Evolutionary conservation across 2,329 filamentous ascomycete genomes (phyloP), one percentile per base, ranked within the genome.

Genomic region (Aspergillus intermedius): DNA sequence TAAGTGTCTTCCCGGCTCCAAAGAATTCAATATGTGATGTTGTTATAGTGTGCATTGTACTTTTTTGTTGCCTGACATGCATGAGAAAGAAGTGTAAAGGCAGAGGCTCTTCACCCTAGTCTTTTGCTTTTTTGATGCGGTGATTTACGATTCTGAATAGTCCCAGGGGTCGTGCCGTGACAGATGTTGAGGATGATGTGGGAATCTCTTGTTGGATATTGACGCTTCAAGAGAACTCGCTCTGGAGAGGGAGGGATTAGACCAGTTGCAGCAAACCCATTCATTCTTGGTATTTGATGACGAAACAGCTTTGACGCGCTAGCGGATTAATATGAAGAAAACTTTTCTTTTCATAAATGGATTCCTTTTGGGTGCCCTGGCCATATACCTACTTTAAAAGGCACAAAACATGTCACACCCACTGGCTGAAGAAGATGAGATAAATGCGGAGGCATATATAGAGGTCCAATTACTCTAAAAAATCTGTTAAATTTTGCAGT

Each of bases 281-380:
- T 34, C 25, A 40, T 30, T 53, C 22, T 21, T 42, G 4, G 50
- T 50, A 42, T 50, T 50, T n/a, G 7, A 32, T 46, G 12, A 30
- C 44, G 9, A 48, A 42, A 50, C 48, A 15, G 46, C 39, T 30
- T 22, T 25, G 15, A 25, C 28, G 19, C 44, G 22, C 34, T 37
- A 25, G 6, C 19, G 42, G 23, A 44, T 53, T 50, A 32, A 48
- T 19, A 19, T 40, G 15, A 40, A 40, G 37, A 40, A 40, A 40
- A 3, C 21, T 15, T 3, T 15, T 21, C 37, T 50, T 48, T 43
- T 48, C 23, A 44, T 48, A 42, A 15, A 30, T 50, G 47, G 30
- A 47, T 50, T 5, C 19, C 22, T 28, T 12, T 19, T 49, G 22
- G 41, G 45, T 21, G 0, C 49, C 30, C 19, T 52, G 46, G 30